phyloP scores from a whole-genome alignment of 2,329 filamentous ascomycete species.

The Chaetomiaceae sp. region DNA sequence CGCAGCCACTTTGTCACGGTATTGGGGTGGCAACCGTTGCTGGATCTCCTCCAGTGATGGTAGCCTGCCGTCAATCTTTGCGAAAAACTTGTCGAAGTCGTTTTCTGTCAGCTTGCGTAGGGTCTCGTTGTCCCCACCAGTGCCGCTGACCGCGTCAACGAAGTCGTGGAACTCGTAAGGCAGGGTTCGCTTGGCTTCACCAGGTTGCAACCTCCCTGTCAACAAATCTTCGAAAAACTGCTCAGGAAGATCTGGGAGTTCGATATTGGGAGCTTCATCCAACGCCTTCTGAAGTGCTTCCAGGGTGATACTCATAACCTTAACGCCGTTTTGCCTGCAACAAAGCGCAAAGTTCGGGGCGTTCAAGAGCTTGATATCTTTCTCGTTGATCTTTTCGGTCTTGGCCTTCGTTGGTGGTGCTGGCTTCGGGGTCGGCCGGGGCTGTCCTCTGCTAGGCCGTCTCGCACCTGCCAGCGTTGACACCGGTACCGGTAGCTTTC shows the following conservation, averaged over 20 bases:
- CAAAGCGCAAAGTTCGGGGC: too few species aligned
- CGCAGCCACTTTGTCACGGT: too few species aligned
- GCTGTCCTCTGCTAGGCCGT: too few species aligned
- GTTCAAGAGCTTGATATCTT: too few species aligned
- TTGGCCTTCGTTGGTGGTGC: too few species aligned
- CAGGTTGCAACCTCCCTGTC: background rate
- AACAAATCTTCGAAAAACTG: background rate
- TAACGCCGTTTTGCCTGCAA: background rate
- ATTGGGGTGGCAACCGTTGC: background rate
- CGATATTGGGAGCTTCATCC: background rate
- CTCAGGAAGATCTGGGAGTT: background rate
- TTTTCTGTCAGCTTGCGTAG: background rate
- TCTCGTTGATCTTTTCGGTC: too few species aligned
- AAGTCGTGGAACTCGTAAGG: background rate
- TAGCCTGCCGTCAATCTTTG: background rate
- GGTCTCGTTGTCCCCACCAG: background rate
- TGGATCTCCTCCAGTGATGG: background rate
- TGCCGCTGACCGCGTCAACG: background rate
- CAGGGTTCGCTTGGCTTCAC: background rate
- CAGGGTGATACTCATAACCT: background rate
- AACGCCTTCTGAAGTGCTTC: background rate
- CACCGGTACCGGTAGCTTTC: background rate
- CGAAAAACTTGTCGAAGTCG: background rate
- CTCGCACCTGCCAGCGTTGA: too few species aligned
- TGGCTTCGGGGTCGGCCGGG: too few species aligned